Conservation (phyloP, 2,329 filamentous ascomycete genomes). For the Claviceps capensis region DNA sequence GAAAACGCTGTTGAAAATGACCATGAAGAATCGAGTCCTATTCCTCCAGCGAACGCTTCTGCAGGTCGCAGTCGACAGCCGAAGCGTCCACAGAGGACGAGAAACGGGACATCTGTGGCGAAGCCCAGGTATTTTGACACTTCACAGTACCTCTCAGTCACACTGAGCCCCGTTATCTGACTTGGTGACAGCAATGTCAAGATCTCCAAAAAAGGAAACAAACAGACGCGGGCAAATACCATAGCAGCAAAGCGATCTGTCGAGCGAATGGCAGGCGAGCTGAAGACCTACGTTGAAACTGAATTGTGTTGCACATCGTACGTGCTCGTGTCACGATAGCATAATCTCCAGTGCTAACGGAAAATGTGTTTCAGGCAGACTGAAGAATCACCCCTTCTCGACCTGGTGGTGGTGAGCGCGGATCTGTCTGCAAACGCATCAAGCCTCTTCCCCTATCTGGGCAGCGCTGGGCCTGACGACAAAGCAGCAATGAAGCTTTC, state of each 20-base stretch:
- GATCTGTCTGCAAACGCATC: neutral
- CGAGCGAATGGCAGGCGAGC: neutral
- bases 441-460: neutral
- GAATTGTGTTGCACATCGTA: neutral
- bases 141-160: neutral
- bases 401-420: neutral
- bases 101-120: neutral
- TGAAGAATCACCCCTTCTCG: neutral
- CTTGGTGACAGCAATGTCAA: neutral
- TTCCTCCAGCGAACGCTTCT: neutral
- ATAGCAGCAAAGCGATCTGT: constrained; percentile 3
- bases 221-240: neutral
- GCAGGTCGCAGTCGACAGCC: neutral
- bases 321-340: neutral
- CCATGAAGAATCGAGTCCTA: neutral
- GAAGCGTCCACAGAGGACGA: neutral
- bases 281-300: constrained; percentile 2
- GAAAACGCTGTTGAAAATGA: neutral
- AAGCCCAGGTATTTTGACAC: neutral
- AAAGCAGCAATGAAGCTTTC: neutral
- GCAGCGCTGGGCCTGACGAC: neutral
- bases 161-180: neutral
- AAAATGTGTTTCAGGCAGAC: neutral
- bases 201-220: neutral
- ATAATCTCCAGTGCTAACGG: neutral